Conservation (phyloP, 2,329 filamentous ascomycete species). For the Periconia sp. region DNA sequence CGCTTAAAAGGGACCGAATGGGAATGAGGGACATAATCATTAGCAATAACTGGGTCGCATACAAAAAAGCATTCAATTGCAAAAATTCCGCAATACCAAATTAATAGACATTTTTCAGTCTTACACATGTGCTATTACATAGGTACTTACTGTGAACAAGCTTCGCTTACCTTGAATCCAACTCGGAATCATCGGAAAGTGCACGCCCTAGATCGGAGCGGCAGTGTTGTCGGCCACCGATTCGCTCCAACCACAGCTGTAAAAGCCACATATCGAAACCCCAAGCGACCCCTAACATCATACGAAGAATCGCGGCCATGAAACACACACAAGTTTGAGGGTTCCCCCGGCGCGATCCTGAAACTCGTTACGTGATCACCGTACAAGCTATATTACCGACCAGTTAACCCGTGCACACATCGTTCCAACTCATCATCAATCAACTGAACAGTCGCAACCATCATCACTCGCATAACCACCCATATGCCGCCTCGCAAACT, state of each 20-base stretch:
- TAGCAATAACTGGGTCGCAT: background rate
- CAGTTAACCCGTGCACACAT: constrained; percentile 7
- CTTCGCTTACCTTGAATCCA: background rate
- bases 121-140: background rate
- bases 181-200: background rate
- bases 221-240: background rate
- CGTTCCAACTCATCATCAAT: constrained; percentile 14
- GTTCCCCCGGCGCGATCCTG: constrained; percentile 11
- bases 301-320: constrained; percentile 21
- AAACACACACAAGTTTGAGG: constrained; percentile 30
- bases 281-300: constrained; percentile 10
- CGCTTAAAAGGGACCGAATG: constrained; percentile 64
- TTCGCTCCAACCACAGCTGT: background rate
- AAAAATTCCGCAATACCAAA: too few relatives aligned
- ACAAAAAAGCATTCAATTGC: background rate
- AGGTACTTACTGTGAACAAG: background rate
- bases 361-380: constrained; percentile 14
- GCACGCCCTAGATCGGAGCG: background rate
- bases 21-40: constrained; percentile 35
- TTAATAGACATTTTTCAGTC: too few relatives aligned
- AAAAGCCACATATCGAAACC: constrained; percentile 1
- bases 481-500: constrained; percentile 12
- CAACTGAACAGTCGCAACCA: constrained; percentile 38
- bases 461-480: background rate
- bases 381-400: constrained; percentile 11